phyloP scores from a whole-genome alignment of 2,329 filamentous ascomycete genomes.

The Venturia pyrina region DNA sequence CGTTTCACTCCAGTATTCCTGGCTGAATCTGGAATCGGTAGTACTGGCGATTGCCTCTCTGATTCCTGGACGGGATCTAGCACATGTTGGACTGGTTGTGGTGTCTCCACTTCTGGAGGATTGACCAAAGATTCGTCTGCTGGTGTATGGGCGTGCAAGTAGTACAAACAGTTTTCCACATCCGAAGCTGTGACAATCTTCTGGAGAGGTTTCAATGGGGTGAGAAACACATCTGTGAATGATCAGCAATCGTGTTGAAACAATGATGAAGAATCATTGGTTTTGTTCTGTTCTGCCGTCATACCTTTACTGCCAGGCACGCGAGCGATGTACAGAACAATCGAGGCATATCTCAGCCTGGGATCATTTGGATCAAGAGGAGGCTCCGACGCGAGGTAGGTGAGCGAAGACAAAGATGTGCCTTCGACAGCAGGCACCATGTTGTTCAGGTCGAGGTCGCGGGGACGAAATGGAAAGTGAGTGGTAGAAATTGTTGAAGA shows the following conservation, averaged over 20 bases:
- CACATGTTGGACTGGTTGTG: conserved; percentile 22
- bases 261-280: no score
- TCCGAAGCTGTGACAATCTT: conserved; percentile 86
- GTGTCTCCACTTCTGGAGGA: conserved; percentile 5
- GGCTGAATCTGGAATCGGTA: background rate
- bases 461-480: background rate
- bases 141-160: conserved; percentile 66
- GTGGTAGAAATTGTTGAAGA: background rate
- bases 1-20: background rate
- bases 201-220: conserved; percentile 75
- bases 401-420: conserved; percentile 70
- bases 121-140: conserved; percentile 35
- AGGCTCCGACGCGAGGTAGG: conserved; percentile 72
- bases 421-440: conserved; percentile 52
- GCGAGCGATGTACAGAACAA: conserved; percentile 83
- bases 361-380: conserved; percentile 71
- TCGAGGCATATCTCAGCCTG: conserved; percentile 13
- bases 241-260: conserved; percentile 15
- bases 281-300: background rate
- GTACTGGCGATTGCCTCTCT: background rate
- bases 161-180: conserved; percentile 81
- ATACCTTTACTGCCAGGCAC: conserved; percentile 83
- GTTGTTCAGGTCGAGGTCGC: background rate
- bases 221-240: conserved; percentile 72
- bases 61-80: background rate